Percentiles rank a stretch among this genome's conserved stretches.
These are phyloP conservation scores for Fusarium coffeatum DNA, from an alignment of 2,329 filamentous ascomycete genomes.

Conservation along the genomic window DNA sequence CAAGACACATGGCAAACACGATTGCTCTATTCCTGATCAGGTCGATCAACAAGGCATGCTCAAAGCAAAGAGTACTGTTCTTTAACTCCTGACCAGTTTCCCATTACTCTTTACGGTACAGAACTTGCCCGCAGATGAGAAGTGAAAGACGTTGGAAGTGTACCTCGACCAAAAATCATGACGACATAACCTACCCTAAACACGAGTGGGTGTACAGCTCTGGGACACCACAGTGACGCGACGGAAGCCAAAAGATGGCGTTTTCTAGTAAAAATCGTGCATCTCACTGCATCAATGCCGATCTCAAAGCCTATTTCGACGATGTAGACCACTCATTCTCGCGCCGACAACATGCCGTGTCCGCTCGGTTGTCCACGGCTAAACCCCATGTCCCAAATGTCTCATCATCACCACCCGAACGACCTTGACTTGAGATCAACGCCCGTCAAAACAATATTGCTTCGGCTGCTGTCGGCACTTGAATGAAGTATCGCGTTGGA, in stretches of 20 bases:
- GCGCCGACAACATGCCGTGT: background rate
- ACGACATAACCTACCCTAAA: background rate
- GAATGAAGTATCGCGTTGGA: accelerated
- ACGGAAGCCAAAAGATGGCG: background rate
- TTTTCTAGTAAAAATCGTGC: background rate
- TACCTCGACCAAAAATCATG: background rate
- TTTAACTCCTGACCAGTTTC: background rate
- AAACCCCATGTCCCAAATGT: background rate
- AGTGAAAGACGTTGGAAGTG: accelerated
- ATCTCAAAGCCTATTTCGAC: background rate
- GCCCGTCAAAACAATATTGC: background rate
- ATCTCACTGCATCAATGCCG: background rate
- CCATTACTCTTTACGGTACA: background rate
- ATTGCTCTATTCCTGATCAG: background rate
- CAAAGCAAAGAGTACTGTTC: background rate
- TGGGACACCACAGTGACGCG: background rate
- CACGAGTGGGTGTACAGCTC: too few species aligned
- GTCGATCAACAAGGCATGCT: background rate
- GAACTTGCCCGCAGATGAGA: background rate
- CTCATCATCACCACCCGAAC: background rate
- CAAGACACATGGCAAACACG: background rate
- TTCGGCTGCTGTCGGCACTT: background rate
- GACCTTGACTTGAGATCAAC: background rate
- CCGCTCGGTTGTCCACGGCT: background rate
- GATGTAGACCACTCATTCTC: background rate